These are phyloP conservation scores for Leccinum sublutescens DNA, from an alignment of 768 basidiomycete genomes.

Conservation along the genomic window DNA sequence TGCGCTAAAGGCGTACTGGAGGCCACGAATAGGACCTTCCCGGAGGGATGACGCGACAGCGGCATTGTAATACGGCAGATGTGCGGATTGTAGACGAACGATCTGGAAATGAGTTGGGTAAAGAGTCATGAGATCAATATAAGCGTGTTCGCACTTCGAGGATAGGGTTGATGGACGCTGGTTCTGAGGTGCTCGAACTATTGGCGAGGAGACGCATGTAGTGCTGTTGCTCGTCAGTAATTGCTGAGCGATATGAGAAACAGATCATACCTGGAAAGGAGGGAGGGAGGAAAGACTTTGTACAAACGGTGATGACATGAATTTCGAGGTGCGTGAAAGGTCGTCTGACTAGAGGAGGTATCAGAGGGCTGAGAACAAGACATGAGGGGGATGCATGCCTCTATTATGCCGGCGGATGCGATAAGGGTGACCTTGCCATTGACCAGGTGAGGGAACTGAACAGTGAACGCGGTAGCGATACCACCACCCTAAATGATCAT, in stretches of 20 bases:
- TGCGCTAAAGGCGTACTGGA: slow-evolving; percentile 50
- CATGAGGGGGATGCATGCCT: slow-evolving; percentile 38
- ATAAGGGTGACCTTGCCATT: slow-evolving; percentile 64
- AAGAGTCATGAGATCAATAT: neutral
- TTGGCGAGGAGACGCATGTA: slow-evolving; percentile 54
- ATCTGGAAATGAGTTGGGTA: slow-evolving; percentile 41
- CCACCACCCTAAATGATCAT: slow-evolving; percentile 61
- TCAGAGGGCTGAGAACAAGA: neutral
- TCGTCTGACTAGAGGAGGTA: slow-evolving; percentile 48
- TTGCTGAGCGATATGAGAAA: neutral
- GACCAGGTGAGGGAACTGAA: slow-evolving; percentile 70
- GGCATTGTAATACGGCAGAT: slow-evolving; percentile 70
- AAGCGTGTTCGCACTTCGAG: slow-evolving; percentile 37
- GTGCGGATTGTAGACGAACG: slow-evolving; percentile 74
- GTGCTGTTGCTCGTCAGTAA: slow-evolving; percentile 32
- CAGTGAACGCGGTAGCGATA: slow-evolving; percentile 67
- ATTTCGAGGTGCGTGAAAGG: slow-evolving; percentile 70
- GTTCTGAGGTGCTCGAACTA: slow-evolving; percentile 21
- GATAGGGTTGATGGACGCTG: slow-evolving; percentile 33
- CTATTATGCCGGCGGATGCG: slow-evolving; percentile 67
- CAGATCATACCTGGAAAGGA: slow-evolving; percentile 52
- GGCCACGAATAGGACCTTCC: slow-evolving; percentile 69
- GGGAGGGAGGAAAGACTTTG: slow-evolving; percentile 62
- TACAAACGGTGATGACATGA: slow-evolving; percentile 76
- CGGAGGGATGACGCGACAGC: slow-evolving; percentile 76